Evolutionary conservation across 768 basidiomycete genomes (phyloP).

Genomic region (Mycena kentingensis): DNA sequence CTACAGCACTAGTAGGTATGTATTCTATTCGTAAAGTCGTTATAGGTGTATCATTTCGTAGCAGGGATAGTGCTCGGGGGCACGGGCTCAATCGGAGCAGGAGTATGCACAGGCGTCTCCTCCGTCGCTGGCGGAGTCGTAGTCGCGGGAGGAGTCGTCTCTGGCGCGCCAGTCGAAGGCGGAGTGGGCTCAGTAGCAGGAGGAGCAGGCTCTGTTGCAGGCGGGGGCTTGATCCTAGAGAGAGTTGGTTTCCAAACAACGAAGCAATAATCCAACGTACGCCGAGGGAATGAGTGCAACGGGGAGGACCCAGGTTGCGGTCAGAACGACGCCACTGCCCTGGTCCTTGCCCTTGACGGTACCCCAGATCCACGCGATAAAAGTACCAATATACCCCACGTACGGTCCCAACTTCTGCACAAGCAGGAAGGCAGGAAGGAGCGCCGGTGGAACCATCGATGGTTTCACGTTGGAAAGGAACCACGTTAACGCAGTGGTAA

Average conservation of each 20-base stretch:
- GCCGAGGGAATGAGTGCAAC: slow-evolving; percentile 50
- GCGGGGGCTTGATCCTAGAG: background rate
- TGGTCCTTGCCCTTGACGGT: slow-evolving; percentile 53
- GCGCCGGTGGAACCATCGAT: slow-evolving; percentile 44
- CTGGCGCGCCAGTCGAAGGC: background rate
- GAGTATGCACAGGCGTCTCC: too few species aligned
- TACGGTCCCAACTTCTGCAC: slow-evolving; percentile 50
- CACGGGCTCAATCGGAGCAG: too few species aligned
- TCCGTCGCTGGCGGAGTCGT: background rate
- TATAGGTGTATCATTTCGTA: too few species aligned
- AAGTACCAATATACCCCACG: slow-evolving; percentile 55
- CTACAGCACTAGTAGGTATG: too few species aligned
- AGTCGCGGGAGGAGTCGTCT: background rate
- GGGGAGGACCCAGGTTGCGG: slow-evolving; percentile 61
- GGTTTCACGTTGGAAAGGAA: slow-evolving; percentile 47
- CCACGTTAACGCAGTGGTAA: slow-evolving; percentile 56
- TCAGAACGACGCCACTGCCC: slow-evolving; percentile 57
- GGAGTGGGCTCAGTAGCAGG: background rate
- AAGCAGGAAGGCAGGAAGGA: slow-evolving; percentile 45
- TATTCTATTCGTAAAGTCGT: too few species aligned
- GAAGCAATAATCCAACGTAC: slow-evolving; percentile 6
- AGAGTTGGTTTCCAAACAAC: background rate
- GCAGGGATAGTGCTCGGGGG: too few species aligned
- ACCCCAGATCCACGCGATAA: slow-evolving; percentile 59
- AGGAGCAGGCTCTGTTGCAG: background rate